Evolutionary conservation across 2,329 filamentous ascomycete genomes (phyloP).

Genomic region (Aspergillus carbonarius): DNA sequence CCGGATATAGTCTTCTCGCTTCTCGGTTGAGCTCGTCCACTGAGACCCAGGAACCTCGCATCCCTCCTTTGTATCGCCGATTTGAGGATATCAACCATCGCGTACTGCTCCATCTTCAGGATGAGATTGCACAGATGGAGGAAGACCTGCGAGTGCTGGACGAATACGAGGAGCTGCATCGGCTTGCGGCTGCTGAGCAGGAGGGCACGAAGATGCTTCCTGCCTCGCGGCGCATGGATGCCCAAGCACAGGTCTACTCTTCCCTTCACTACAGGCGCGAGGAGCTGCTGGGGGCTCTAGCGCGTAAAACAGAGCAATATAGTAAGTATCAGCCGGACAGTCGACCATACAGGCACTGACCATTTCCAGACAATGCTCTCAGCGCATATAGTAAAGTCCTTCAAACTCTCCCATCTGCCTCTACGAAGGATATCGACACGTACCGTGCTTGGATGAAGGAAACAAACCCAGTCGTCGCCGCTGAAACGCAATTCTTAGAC

Average conservation of each 20-base stretch:
- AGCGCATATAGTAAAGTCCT: conserved; percentile 49
- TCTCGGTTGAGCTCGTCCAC: conserved; percentile 32
- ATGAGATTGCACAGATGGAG: conserved; percentile 79
- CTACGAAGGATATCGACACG: conserved; percentile 47
- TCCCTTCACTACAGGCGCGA: conserved; percentile 56
- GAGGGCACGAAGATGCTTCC: conserved; percentile 33
- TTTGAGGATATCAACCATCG: conserved; percentile 83
- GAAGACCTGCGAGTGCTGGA: conserved; percentile 73
- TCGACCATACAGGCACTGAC: not conserved
- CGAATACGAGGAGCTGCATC: conserved; percentile 49
- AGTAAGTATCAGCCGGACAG: conserved; percentile 43
- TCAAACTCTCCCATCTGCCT: conserved; percentile 48
- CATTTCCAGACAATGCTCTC: conserved; percentile 38
- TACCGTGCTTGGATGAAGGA: conserved; percentile 57
- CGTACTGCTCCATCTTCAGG: conserved; percentile 77
- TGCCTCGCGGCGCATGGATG: conserved; percentile 43
- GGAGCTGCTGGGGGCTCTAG: conserved; percentile 55
- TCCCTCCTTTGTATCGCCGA: conserved; percentile 71
- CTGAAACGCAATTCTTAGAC: conserved; percentile 55
- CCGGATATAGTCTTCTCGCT: conserved; percentile 38
- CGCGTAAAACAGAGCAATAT: conserved; percentile 61
- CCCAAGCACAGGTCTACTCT: conserved; percentile 51
- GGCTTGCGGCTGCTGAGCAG: conserved; percentile 31
- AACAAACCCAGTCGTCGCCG: conserved; percentile 49
- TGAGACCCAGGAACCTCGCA: conserved; percentile 26